phyloP scores from a whole-genome alignment of 2,329 filamentous ascomycete species.

The Aspergillus sp. region DNA sequence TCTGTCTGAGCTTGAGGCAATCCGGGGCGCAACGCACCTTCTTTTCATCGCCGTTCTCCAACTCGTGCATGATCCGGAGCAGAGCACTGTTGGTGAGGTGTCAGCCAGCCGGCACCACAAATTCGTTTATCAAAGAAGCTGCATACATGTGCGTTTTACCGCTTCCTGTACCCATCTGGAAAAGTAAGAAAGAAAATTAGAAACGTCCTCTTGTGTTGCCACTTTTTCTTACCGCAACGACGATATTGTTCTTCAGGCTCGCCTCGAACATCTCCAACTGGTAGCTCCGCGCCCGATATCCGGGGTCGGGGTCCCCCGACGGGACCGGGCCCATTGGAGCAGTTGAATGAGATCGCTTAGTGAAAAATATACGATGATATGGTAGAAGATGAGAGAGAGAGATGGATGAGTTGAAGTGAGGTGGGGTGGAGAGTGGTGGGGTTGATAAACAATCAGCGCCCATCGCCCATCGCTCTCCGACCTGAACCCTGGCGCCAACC shows the following conservation, averaged over 20 bases:
- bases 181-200: conserved; percentile 4
- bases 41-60: conserved; percentile 53
- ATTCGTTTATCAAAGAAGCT: background rate
- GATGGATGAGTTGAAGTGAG: background rate
- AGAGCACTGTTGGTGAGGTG: conserved; percentile 54
- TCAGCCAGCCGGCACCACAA: background rate
- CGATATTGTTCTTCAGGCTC: conserved; percentile 68
- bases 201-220: background rate
- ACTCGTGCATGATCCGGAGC: conserved; percentile 64
- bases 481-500: background rate
- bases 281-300: conserved; percentile 55
- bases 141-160: conserved; percentile 76
- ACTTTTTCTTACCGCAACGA: conserved; percentile 59
- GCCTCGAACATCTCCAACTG: conserved; percentile 74
- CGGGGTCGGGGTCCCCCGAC: conserved; percentile 6
- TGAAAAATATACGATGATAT: background rate
- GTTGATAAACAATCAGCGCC: background rate
- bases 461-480: background rate
- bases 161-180: conserved; percentile 75
- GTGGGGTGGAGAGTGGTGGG: background rate
- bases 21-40: conserved; percentile 49
- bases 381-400: background rate
- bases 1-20: background rate
- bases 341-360: background rate
- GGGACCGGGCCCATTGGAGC: conserved; percentile 11